Conservation (phyloP, 352 stramenopile species). For the Globisporangium irregulare region DNA sequence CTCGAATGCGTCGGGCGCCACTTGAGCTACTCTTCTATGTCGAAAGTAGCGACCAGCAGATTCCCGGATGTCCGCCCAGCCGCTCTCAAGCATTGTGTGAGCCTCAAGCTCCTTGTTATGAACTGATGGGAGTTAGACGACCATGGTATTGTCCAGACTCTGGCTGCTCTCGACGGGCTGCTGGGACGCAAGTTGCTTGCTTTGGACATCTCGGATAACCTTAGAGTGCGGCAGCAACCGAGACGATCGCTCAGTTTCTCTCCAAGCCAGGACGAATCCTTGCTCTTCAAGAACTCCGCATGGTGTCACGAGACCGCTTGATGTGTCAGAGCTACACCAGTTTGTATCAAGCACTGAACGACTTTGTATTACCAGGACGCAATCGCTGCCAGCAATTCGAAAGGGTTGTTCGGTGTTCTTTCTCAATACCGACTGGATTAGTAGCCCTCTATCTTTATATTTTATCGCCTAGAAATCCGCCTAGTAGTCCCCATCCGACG, state of each 20-base stretch:
- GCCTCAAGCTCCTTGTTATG: not conserved
- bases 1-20: not conserved
- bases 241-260: not conserved
- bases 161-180: not conserved
- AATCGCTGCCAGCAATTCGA: too few relatives aligned
- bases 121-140: not conserved
- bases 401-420: too few relatives aligned
- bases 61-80: not conserved
- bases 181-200: not conserved
- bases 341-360: too few relatives aligned
- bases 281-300: not conserved
- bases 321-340: not conserved
- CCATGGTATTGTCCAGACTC: not conserved
- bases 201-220: not conserved
- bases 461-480: not conserved
- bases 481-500: not conserved
- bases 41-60: not conserved
- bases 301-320: not conserved
- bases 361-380: too few relatives aligned
- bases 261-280: not conserved
- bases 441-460: not conserved
- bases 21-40: not conserved
- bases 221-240: not conserved
- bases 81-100: not conserved
- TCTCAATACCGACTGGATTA: too few relatives aligned